phyloP scores from a whole-genome alignment of 2,329 filamentous ascomycete species.

The Biscogniauxia marginata region DNA sequence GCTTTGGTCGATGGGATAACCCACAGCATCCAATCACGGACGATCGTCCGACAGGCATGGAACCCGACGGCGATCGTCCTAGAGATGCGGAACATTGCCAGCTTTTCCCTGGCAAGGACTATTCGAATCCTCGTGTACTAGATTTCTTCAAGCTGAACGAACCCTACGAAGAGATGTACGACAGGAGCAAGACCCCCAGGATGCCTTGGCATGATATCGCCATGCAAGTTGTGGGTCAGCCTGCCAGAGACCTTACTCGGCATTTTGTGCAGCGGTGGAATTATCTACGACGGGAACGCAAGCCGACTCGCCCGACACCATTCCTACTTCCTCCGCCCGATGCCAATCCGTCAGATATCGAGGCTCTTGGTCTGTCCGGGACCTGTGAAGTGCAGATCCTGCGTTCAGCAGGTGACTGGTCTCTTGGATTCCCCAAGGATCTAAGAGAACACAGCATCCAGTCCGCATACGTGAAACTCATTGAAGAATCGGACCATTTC shows the following conservation, averaged over 20 bases:
- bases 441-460: constrained; percentile 92
- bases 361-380: constrained; percentile 82
- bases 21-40: constrained; percentile 89
- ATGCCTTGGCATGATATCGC: constrained; percentile 99
- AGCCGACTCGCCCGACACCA: constrained; percentile 88
- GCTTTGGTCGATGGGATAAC: constrained; percentile 96
- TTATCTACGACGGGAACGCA: constrained; percentile 88
- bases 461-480: constrained; percentile 91
- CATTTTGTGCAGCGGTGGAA: constrained; percentile 99
- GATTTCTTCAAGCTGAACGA: constrained; percentile 93
- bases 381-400: constrained; percentile 97
- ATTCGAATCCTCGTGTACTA: constrained; percentile 92
- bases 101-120: constrained; percentile 96
- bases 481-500: constrained; percentile 92
- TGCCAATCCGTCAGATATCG: constrained; percentile 80
- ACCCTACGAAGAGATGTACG: constrained; percentile 98
- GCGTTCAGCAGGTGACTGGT: constrained; percentile 88
- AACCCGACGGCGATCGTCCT: constrained; percentile 66
- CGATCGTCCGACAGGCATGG: constrained; percentile 93
- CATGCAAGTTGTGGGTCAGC: constrained; percentile 97
- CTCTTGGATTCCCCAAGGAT: constrained; percentile 70
- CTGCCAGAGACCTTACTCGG: constrained; percentile 86
- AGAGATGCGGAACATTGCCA: constrained; percentile 94
- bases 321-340: constrained; percentile 93
- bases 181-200: constrained; percentile 79